Evolutionary conservation across 108 stramenopile genomes (phyloP).

Genomic region (Craspedostauros australis): DNA sequence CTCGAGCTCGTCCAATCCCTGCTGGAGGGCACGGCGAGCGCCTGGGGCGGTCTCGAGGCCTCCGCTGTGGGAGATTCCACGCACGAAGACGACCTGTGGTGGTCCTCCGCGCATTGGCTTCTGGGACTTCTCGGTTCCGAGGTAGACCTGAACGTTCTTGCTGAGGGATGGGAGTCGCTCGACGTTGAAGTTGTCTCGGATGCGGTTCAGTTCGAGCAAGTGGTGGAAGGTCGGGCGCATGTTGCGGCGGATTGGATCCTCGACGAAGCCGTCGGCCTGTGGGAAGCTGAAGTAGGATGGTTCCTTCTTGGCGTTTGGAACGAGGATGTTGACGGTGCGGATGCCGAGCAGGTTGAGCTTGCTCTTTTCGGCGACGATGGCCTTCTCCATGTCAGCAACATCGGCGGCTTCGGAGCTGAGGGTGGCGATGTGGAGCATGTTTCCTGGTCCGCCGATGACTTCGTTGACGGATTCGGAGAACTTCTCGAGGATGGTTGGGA

Average conservation of each 20-base stretch:
- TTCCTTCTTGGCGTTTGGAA: constrained; percentile 61
- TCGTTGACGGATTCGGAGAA: constrained; percentile 51
- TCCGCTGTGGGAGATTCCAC: constrained; percentile 87
- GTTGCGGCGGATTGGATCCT: constrained; percentile 90
- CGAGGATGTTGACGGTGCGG: constrained; percentile 76
- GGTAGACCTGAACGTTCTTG: constrained; percentile 88
- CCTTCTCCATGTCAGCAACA: constrained; percentile 44
- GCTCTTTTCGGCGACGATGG: constrained; percentile 39
- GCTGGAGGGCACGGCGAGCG: constrained; percentile 68
- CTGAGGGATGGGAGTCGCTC: constrained; percentile 86
- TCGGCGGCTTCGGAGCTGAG: constrained; percentile 19
- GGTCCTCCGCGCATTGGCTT: constrained; percentile 55
- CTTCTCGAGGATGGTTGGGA: constrained; percentile 55
- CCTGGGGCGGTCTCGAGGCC: constrained; percentile 64
- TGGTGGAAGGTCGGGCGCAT: constrained; percentile 98
- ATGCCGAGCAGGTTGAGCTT: constrained; percentile 68
- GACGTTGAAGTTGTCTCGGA: constrained; percentile 76
- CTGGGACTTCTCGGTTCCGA: constrained; percentile 76
- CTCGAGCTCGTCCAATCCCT: constrained; percentile 94
- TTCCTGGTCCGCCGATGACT: constrained; percentile 57
- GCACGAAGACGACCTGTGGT: constrained; percentile 90
- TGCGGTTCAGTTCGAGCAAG: constrained; percentile 82
- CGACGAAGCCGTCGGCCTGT: constrained; percentile 64
- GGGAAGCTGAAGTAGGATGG: constrained; percentile 87
- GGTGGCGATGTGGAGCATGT: constrained; percentile 81